Base-by-base conservation (phyloP, 176 grass and related monocot genomes). In the Cenchrus purpureus region DNA sequence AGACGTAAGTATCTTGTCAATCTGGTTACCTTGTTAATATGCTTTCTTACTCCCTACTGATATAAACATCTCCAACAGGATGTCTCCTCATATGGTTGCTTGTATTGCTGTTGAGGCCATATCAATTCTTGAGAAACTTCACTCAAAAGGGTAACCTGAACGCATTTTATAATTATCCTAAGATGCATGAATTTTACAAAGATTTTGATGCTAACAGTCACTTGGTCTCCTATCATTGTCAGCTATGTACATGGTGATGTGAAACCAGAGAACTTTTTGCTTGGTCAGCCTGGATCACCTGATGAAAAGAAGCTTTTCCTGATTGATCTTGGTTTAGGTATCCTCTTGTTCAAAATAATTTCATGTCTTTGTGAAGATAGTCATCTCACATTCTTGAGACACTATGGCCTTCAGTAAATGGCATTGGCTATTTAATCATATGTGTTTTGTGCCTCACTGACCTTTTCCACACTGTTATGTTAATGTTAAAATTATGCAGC, bases 241-340 rank as follows among this genome's bases (percentile, higher is more conserved):
- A 97, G 92, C 37, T 95, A 89, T 86, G 91, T 95, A 68, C 95
- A 97, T 82, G 95, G 95, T 51, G 92, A 97, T 95, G 92, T 97
- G 29, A 93, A 97, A 87, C 92, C 95, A 52, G 95, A 97, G 28
- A 95, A 95, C 77, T 93, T 97, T n/a, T 78, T 97, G 63, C 92
- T 97, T 84, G 95, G 95, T 84, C 95, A 95, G 75, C 92, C 92
- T 67, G 81, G 90, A 82, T 89, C 95, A 81, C 75, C 72, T 79
- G 90, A 97, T 63, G 90, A 93, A 77, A 97, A n/a, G n/a, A n/a
- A 95, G 85, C 89, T 95, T 88, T 93, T 91, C 80, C 89, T 97
- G 25, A 87, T 97, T 86, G 95, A 97, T 85, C 95, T 97, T 79
- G 95, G 95, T 82, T 89, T 97, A 87, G 95, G 92, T 97, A 89